Conservation (phyloP, 1,284 basidiomycete genomes). For the Microbotryum scabiosae region DNA sequence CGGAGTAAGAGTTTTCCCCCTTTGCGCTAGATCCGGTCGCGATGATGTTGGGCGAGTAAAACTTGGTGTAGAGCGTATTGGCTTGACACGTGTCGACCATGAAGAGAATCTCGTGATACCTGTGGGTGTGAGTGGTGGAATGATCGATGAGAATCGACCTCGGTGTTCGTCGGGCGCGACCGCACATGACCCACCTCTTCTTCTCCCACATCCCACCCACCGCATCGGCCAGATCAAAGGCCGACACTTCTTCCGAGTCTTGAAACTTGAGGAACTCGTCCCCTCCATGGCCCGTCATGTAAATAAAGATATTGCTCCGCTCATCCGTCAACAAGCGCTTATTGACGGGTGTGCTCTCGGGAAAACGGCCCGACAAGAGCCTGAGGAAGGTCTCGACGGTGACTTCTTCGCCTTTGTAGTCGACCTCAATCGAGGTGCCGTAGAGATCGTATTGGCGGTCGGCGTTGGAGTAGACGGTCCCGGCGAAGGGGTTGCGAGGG, state of each 20-base stretch:
- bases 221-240: slow-evolving; percentile 91
- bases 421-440: slow-evolving; percentile 93
- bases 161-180: background rate
- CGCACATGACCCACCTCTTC: slow-evolving; percentile 54
- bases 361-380: slow-evolving; percentile 74
- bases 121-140: slow-evolving; percentile 35
- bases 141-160: background rate
- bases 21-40: slow-evolving; percentile 82
- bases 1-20: slow-evolving; percentile 91
- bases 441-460: slow-evolving; percentile 78
- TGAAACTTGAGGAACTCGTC: slow-evolving; percentile 99
- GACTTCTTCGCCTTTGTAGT: slow-evolving; percentile 95
- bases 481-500: slow-evolving; percentile 81
- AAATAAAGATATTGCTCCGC: slow-evolving; percentile 90
- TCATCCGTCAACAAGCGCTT: slow-evolving; percentile 88
- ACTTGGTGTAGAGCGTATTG: slow-evolving; percentile 86
- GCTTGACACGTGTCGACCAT: slow-evolving; percentile 99
- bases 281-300: slow-evolving; percentile 97
- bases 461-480: slow-evolving; percentile 77
- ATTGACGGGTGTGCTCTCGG: slow-evolving; percentile 65
- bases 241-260: slow-evolving; percentile 94
- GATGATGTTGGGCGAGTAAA: slow-evolving; percentile 92
- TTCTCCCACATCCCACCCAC: slow-evolving; percentile 99
- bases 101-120: slow-evolving; percentile 95
- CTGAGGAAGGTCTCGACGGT: slow-evolving; percentile 93